phyloP scores from a whole-genome alignment of 495 filamentous ascomycete species.

The Tricharina praecox region DNA sequence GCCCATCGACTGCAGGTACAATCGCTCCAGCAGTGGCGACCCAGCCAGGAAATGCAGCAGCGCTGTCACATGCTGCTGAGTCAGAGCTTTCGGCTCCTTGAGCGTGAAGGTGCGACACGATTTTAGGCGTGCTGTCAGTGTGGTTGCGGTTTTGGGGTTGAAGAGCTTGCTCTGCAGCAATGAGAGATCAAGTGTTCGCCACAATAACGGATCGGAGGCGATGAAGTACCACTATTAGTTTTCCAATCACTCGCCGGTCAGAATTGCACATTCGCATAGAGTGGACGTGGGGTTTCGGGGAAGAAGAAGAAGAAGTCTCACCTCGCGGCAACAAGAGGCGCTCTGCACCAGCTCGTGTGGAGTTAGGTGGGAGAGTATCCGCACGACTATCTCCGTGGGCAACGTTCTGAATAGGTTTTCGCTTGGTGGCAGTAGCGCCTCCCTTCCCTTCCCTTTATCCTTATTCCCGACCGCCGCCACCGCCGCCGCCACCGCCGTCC shows the following conservation, averaged over 20 bases:
- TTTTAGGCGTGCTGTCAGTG: slow-evolving; percentile 7
- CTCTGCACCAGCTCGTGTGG: slow-evolving; percentile 19
- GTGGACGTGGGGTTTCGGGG: no score
- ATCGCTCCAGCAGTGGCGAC: background rate
- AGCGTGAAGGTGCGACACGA: slow-evolving; percentile 15
- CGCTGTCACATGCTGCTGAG: slow-evolving; percentile 4
- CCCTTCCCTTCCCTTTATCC: background rate
- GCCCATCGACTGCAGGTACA: background rate
- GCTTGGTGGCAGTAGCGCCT: background rate
- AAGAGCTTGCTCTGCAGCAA: slow-evolving; percentile 12
- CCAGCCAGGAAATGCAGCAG: slow-evolving; percentile 5
- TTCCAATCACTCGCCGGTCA: no score
- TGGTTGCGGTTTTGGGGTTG: slow-evolving; percentile 7
- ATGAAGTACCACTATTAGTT: slow-evolving; percentile 18
- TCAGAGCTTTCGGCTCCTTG: slow-evolving; percentile 4
- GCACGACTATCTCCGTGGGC: slow-evolving; percentile 19
- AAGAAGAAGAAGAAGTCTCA: background rate
- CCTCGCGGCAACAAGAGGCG: slow-evolving; percentile 20
- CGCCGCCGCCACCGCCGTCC: background rate
- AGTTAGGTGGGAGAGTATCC: slow-evolving; percentile 19
- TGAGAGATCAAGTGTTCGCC: slow-evolving; percentile 17
- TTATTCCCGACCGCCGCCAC: background rate
- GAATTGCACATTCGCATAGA: background rate
- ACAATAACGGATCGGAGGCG: slow-evolving; percentile 17
- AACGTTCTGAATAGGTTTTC: slow-evolving; percentile 13